Conservation (phyloP, 2,329 filamentous ascomycete genomes). For the Diplocarpon rosae region DNA sequence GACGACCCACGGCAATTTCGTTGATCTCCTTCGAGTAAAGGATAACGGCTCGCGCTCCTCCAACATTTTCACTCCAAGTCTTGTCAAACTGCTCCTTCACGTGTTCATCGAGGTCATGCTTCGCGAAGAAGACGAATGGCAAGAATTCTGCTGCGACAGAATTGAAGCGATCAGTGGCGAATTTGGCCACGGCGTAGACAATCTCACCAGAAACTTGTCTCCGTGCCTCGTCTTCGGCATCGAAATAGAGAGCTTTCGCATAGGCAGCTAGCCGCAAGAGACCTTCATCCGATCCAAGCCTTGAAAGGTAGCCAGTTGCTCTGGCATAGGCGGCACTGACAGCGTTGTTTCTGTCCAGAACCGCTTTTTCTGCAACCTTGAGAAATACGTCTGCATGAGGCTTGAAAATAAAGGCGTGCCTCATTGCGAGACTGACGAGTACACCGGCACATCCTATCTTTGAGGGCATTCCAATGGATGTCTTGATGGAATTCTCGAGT, state of each 20-base stretch:
- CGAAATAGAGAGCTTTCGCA: constrained; percentile 64
- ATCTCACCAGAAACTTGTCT: constrained; percentile 73
- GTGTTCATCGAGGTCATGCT: constrained; percentile 74
- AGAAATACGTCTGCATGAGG: constrained; percentile 68
- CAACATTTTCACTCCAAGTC: constrained; percentile 85
- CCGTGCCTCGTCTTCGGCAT: constrained; percentile 63
- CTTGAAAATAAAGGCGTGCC: constrained; percentile 63
- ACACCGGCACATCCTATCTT: constrained; percentile 87
- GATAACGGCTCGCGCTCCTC: constrained; percentile 68
- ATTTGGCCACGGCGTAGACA: constrained; percentile 71
- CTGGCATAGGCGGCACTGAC: constrained; percentile 83
- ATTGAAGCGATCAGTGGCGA: constrained; percentile 81
- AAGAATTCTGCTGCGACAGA: constrained; percentile 63
- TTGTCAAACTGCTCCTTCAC: constrained; percentile 70
- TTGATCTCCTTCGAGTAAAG: constrained; percentile 80
- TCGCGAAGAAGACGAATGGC: constrained; percentile 79
- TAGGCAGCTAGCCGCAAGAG: constrained; percentile 41
- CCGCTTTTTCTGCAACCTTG: constrained; percentile 65
- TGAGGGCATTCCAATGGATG: constrained; percentile 79
- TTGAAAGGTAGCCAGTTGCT: constrained; percentile 75
- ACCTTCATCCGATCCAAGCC: constrained; percentile 39
- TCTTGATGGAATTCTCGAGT: constrained; percentile 71
- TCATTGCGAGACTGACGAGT: constrained; percentile 72
- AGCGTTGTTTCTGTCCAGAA: constrained; percentile 87
- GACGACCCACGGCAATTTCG: constrained; percentile 50